Evolutionary conservation across 495 filamentous ascomycete species (phyloP).

Genomic region (Hyaloscypha variabilis): DNA sequence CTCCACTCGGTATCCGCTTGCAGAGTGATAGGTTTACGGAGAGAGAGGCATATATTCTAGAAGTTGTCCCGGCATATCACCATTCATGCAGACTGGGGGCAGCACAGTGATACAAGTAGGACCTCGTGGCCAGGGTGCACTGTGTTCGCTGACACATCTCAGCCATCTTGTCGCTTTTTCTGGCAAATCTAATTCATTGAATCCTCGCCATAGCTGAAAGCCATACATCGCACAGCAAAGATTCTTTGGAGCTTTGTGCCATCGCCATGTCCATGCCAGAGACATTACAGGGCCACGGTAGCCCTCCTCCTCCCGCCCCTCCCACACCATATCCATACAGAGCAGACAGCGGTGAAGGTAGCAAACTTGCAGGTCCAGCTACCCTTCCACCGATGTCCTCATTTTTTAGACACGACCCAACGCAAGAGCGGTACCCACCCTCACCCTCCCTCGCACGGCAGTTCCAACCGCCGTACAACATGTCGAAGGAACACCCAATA

Average conservation of each 20-base stretch:
- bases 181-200: background rate
- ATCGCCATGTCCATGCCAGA: conserved; percentile 14
- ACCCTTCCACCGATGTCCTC: conserved; percentile 21
- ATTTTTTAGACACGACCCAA: conserved; percentile 7
- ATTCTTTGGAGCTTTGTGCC: too few species aligned
- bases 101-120: background rate
- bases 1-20: background rate
- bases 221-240: background rate
- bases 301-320: background rate
- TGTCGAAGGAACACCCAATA: conserved; percentile 16
- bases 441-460: conserved; percentile 6
- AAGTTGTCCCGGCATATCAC: background rate
- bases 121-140: background rate
- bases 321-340: background rate
- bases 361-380: background rate
- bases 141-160: background rate
- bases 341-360: background rate
- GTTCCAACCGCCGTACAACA: conserved; percentile 11
- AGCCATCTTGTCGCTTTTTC: background rate
- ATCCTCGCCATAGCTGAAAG: background rate
- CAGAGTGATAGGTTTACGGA: background rate
- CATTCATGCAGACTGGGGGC: conserved; percentile 1
- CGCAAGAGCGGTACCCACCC: background rate
- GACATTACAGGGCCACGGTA: background rate
- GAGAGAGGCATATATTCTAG: background rate